These are phyloP conservation scores for Coemansia sp. DNA, from an alignment of 192 early-diverging fungal species.

Conservation along the genomic window DNA sequence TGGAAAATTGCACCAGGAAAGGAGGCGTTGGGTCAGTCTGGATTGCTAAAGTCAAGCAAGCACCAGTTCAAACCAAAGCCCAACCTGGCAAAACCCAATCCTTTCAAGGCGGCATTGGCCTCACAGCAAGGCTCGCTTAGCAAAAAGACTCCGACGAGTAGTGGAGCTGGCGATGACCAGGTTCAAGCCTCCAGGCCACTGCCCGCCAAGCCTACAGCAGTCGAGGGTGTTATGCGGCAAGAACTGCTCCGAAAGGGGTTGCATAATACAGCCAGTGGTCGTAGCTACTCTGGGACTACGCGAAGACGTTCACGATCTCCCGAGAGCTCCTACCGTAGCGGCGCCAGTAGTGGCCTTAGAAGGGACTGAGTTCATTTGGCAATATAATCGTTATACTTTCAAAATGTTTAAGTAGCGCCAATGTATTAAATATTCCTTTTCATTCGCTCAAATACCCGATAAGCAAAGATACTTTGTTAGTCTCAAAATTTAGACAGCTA, in stretches of 20 bases:
- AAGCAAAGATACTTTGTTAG: too few relatives aligned
- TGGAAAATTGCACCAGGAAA: slow-evolving; percentile 11
- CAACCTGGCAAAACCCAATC: slow-evolving; percentile 20
- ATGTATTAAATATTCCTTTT: too few relatives aligned
- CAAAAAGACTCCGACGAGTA: not conserved
- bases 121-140: slow-evolving; percentile 6
- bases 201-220: slow-evolving; percentile 9
- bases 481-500: too few relatives aligned
- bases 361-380: not conserved
- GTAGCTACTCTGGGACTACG: not conserved
- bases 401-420: too few relatives aligned
- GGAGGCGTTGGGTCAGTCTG: not conserved
- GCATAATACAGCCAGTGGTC: not conserved
- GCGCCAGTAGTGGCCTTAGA: not conserved
- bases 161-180: not conserved
- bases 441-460: too few relatives aligned
- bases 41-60: slow-evolving; percentile 7
- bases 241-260: slow-evolving; percentile 22
- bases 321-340: not conserved
- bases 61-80: not conserved
- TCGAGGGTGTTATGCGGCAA: slow-evolving; percentile 23
- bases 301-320: slow-evolving; percentile 36
- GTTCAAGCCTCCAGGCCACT: not conserved
- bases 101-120: slow-evolving; percentile 28
- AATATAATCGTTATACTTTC: too few relatives aligned